Evolutionary conservation across 1,139 yeast species (phyloP).

Genomic region (Geotrichum bryndzae): DNA sequence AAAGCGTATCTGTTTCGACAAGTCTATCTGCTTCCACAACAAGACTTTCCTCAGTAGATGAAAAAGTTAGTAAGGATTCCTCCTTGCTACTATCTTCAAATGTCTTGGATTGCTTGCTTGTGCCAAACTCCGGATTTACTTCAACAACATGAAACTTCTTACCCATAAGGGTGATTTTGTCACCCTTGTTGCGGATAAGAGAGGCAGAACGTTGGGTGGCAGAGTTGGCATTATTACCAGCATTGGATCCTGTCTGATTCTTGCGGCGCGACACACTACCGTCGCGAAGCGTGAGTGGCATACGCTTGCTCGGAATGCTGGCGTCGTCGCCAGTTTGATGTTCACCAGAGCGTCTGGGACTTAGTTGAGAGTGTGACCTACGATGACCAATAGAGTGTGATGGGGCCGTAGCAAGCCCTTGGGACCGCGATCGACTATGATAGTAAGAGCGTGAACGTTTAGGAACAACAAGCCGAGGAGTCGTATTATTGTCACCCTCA

Average conservation of each 20-base stretch:
- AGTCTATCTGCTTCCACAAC: background rate
- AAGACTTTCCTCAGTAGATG: background rate
- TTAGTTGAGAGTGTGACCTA: slow-evolving; percentile 5
- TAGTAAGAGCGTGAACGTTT: slow-evolving; percentile 2
- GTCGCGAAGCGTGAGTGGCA: slow-evolving; percentile 12
- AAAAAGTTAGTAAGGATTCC: background rate
- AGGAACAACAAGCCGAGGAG: background rate
- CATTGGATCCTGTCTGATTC: background rate
- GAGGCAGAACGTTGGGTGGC: slow-evolving; percentile 26
- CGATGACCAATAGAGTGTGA: background rate
- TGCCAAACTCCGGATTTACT: slow-evolving; percentile 32
- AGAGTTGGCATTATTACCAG: background rate
- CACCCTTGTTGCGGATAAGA: slow-evolving; percentile 29
- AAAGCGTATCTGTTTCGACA: background rate
- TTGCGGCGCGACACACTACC: slow-evolving; percentile 1
- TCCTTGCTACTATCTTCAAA: background rate
- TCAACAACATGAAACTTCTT: slow-evolving; percentile 34
- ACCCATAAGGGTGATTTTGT: slow-evolving; percentile 31
- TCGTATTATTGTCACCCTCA: background rate
- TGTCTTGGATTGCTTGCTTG: background rate
- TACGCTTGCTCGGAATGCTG: slow-evolving; percentile 3
- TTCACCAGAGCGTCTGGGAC: background rate
- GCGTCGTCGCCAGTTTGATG: background rate
- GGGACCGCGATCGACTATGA: slow-evolving; percentile 9
- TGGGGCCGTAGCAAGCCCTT: background rate